Base-by-base conservation (phyloP, 1,284 basidiomycete species). In the Boletus mariae region DNA sequence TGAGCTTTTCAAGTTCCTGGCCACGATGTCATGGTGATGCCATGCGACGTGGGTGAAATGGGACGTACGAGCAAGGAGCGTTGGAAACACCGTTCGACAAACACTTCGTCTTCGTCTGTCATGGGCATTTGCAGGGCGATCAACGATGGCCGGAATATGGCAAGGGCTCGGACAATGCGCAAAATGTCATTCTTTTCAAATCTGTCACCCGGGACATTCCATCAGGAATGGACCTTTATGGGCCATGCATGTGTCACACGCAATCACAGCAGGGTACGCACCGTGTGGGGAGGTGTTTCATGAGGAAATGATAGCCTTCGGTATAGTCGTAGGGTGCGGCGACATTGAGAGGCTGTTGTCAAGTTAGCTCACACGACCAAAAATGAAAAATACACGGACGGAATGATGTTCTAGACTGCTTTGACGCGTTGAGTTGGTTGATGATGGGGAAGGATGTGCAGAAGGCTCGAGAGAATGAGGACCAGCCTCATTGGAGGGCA, bases 71-170 rank as follows among this genome's bases (percentile, higher is more conserved):
- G 80, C 58, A 98, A 76, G 26, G 94, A 94, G 42, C 96, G 81
- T 70, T 98, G 95, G 70, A 98, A 94, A 59, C 92, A 95, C 59
- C 90, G 87, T 73, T 98, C 95, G 53, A 98, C 88, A 71, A 98
- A 98, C 4, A 95, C 80, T 69, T 96, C 94, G 73, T 97, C 94
- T 62, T 95, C 92, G 56, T 92, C 84, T 13, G 90, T 90, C 70
- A 96, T 77, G 26, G 92, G 91, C 91, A 95, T 94, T 80, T 98
- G 95, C 49, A 98, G 75, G 7, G 96, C 95, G 65, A 99, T 98
- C 54, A 98, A 80, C 52, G 91, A 94, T 9, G 96, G 96, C 48
- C 96, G 83, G 69, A 95, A 96, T 46, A 97, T 93, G 35, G 96
- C 94, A 49, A 99, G 78, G 15, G 94, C 92, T 42, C 94, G 87